phyloP scores from a whole-genome alignment of 2,329 filamentous ascomycete genomes.

The Fusarium bactridioides region DNA sequence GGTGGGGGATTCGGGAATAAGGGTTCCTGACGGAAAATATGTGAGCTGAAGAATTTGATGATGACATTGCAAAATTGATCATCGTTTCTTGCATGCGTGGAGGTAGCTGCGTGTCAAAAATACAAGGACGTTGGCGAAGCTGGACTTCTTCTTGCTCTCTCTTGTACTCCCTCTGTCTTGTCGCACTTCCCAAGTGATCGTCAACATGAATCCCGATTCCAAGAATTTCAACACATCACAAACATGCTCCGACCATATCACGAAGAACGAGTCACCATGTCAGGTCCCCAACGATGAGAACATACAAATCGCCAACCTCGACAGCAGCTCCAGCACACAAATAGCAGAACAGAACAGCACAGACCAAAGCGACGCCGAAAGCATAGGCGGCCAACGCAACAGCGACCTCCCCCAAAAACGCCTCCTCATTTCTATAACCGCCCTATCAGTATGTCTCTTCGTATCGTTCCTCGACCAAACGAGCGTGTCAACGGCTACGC shows the following conservation, averaged over 20 bases:
- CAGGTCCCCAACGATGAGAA: background rate
- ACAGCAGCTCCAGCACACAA: background rate
- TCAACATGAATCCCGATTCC: background rate
- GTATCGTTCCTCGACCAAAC: background rate
- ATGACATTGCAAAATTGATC: background rate
- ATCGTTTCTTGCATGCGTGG: background rate
- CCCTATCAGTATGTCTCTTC: constrained; percentile 10
- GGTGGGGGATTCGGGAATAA: background rate
- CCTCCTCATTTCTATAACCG: constrained; percentile 36
- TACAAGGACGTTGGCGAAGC: background rate
- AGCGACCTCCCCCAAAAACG: constrained; percentile 45
- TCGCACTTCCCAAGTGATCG: too few species aligned
- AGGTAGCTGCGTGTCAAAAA: background rate
- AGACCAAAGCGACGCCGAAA: constrained; percentile 17
- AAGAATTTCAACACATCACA: background rate
- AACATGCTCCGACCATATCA: background rate
- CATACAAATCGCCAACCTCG: rapidly evolving
- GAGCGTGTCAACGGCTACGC: background rate
- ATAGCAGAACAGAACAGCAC: background rate
- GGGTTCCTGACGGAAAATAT: background rate
- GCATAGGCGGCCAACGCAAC: constrained; percentile 44
- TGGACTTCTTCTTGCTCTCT: too few species aligned
- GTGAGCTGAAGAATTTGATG: background rate
- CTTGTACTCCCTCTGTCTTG: too few species aligned
- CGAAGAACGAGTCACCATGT: background rate